Conservation (phyloP, 1,139 yeast genomes). For the Pichia sp. region DNA sequence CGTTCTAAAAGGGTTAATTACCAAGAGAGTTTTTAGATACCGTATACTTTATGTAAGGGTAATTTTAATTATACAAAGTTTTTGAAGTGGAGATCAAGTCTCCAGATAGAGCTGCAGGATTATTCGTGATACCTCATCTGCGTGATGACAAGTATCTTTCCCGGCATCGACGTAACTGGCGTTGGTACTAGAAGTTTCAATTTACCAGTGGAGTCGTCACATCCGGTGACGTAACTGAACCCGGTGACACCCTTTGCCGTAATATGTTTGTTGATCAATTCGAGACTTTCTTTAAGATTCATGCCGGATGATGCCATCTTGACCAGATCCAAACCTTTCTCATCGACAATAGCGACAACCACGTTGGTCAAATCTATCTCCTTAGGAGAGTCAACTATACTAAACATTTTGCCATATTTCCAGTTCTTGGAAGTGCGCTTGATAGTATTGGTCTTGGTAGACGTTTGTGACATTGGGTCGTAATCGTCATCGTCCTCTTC, state of each 20-base stretch:
- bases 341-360: constrained; percentile 23
- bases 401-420: constrained; percentile 20
- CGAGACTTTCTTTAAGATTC: constrained; percentile 6
- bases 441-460: neutral
- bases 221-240: constrained; percentile 43
- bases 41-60: too few relatives aligned
- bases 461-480: constrained; percentile 3
- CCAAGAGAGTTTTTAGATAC: too few relatives aligned
- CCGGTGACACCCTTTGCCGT: constrained; percentile 21
- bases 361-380: constrained; percentile 23
- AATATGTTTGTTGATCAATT: constrained; percentile 9
- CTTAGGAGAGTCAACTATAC: constrained; percentile 9
- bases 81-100: too few relatives aligned
- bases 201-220: constrained; percentile 62
- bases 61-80: too few relatives aligned
- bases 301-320: constrained; percentile 7
- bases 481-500: constrained; percentile 9
- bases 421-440: constrained; percentile 37
- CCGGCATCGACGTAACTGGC: constrained; percentile 66
- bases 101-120: too few relatives aligned
- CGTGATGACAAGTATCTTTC: constrained; percentile 59
- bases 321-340: constrained; percentile 18
- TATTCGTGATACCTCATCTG: constrained; percentile 65
- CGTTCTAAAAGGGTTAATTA: too few relatives aligned
- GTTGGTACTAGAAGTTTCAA: constrained; percentile 75